Base-by-base conservation (phyloP, 108 stramenopile species). In the Schizochytrium sp. region DNA sequence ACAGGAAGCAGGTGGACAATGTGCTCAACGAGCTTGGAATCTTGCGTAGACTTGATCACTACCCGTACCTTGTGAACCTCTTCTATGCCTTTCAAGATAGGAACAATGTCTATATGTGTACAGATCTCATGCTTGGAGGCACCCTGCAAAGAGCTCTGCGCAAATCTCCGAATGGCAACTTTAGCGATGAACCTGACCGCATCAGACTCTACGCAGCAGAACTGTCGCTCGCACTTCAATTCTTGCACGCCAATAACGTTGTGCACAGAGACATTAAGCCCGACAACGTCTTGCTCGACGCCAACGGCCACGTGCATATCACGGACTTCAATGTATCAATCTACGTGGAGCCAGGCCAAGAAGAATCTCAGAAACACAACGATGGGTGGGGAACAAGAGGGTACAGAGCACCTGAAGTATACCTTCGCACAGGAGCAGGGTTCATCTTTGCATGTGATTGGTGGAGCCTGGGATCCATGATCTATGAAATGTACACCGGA, bases 381-480 rank as follows among this genome's bases (percentile, higher is more conserved):
- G 76, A 83, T 53, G 76, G 76, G 5, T 83, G 76, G 76, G 76
- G 76, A n/a, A 83, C 76, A 53, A 17, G 76, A 7, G 76, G 76
- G 10, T 83, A 83, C 1, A 47, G 76, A 19, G 76, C 76, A 15
- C 76, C 76, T 15, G 76, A 83, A 42, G 76, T 83, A n/a, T 83
- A 83, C 53, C 76, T 83, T 12, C 76, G 76, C 15, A 83, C 76
- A 13, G 76, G 76, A 8, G 50, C 50, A 10, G 76, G 76, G 0
- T 83, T 83, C 28, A 83, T 83, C 10, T 83, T 83, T 42, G 76
- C 76, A 5, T 83, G 76, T 40, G 76, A 83, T 40, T 83, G 76
- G 76, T 83, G 76, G 76, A 83, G 76, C 53, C 76, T 83, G 10
- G 76, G 76, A 47, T 49, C 76, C n/a, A n/a, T 83, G n/a, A 83